Evolutionary conservation across 1,139 yeast genomes (phyloP).

Genomic region (Candida sp.): DNA sequence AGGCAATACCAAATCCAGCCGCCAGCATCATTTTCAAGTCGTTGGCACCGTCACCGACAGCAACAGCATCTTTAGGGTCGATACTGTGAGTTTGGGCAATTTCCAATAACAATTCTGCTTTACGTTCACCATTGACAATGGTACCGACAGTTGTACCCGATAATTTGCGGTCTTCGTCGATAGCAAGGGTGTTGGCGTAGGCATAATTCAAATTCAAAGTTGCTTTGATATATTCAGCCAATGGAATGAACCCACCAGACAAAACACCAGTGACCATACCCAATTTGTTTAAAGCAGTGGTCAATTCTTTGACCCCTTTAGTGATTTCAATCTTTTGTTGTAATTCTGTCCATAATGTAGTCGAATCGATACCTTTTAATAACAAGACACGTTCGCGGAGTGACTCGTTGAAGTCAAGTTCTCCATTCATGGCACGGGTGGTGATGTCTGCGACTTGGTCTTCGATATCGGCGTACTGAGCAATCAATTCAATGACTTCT

Average conservation of each 20-base stretch:
- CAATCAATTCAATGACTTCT: conserved; percentile 95
- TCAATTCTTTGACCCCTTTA: conserved; percentile 75
- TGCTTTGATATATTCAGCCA: conserved; percentile 73
- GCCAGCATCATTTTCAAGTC: conserved; percentile 89
- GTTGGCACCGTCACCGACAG: conserved; percentile 98
- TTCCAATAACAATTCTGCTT: conserved; percentile 68
- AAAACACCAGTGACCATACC: conserved; percentile 82
- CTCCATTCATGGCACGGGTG: conserved; percentile 96
- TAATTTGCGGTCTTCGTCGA: conserved; percentile 47
- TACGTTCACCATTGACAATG: conserved; percentile 81
- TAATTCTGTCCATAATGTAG: conserved; percentile 74
- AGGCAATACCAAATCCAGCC: conserved; percentile 95
- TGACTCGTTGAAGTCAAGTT: conserved; percentile 85
- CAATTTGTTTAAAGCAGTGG: conserved; percentile 53
- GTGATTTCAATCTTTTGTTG: conserved; percentile 69
- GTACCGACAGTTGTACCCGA: conserved; percentile 64
- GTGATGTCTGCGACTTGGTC: conserved; percentile 58
- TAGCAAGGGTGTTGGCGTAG: conserved; percentile 72
- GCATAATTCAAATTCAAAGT: conserved; percentile 80
- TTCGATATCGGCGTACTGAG: conserved; percentile 46
- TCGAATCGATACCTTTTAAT: conserved; percentile 75
- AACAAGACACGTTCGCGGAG: conserved; percentile 70
- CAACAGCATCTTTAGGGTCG: conserved; percentile 58
- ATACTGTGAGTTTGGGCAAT: conserved; percentile 66
- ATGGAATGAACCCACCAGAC: conserved; percentile 92